Evolutionary conservation across 805 yeast species (phyloP).

Genomic region (Phaffomyces thermotolerans): DNA sequence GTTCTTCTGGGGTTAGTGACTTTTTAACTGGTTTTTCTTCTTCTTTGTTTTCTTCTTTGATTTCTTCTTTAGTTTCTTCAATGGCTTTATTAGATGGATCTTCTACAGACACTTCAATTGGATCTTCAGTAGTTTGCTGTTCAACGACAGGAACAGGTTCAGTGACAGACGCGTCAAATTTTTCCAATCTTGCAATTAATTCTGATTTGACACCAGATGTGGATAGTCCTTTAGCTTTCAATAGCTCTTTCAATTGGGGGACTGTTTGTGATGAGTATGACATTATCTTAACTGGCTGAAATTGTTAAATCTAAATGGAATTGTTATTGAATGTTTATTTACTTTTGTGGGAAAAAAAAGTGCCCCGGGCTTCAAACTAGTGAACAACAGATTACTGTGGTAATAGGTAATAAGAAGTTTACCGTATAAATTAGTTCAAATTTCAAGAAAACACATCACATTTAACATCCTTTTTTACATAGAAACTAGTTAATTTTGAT

Average conservation of each 20-base stretch:
- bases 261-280: slow-evolving; percentile 62
- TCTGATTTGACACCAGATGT: slow-evolving; percentile 78
- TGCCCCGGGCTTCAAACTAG: too few species aligned
- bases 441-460: too few species aligned
- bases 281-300: too few species aligned
- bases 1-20: slow-evolving; percentile 57
- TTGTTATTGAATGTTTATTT: too few species aligned
- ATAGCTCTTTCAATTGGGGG: slow-evolving; percentile 72
- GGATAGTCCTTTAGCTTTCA: slow-evolving; percentile 61
- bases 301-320: too few species aligned
- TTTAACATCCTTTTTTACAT: too few species aligned
- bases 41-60: slow-evolving; percentile 11
- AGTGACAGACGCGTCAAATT: slow-evolving; percentile 29
- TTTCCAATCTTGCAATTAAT: slow-evolving; percentile 55
- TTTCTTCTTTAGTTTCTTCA: slow-evolving; percentile 1
- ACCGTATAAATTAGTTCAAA: too few species aligned
- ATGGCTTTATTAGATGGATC: not conserved
- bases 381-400: too few species aligned
- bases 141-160: slow-evolving; percentile 10
- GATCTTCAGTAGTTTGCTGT: not conserved
- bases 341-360: too few species aligned
- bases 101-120: slow-evolving; percentile 2
- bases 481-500: too few species aligned
- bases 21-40: slow-evolving; percentile 23
- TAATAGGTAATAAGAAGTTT: too few species aligned